phyloP scores from a whole-genome alignment of 768 basidiomycete genomes.

The Pleurotus djamor region DNA sequence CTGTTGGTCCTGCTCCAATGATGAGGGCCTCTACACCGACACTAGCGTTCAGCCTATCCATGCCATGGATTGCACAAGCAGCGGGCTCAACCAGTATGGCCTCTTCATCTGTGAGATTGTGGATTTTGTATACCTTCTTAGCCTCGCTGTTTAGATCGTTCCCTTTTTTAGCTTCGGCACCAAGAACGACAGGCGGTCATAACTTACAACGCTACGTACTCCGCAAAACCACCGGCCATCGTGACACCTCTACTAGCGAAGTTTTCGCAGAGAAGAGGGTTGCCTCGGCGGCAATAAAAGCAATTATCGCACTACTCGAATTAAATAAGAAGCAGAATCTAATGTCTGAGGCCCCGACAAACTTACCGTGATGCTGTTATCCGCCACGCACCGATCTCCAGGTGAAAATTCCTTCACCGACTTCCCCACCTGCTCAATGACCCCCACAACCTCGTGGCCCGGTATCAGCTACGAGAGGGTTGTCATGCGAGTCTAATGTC shows the following conservation, averaged over 20 bases:
- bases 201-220: conserved; percentile 7
- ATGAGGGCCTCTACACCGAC: conserved; percentile 74
- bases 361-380: conserved; percentile 70
- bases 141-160: conserved; percentile 38
- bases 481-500: not conserved
- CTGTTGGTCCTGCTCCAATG: conserved; percentile 76
- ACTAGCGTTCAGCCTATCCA: conserved; percentile 68
- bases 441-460: conserved; percentile 75
- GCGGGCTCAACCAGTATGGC: conserved; percentile 77
- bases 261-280: conserved; percentile 4
- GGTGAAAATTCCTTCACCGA: conserved; percentile 73
- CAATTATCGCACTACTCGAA: conserved; percentile 3
- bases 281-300: conserved; percentile 7
- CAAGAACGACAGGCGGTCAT: not conserved
- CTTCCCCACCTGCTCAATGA: conserved; percentile 71
- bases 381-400: conserved; percentile 85
- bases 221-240: conserved; percentile 6
- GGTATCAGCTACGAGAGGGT: conserved; percentile 53
- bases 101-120: conserved; percentile 75
- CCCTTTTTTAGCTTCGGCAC: too few relatives aligned
- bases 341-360: not conserved
- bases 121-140: conserved; percentile 70
- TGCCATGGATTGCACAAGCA: conserved; percentile 77
- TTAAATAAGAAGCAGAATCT: not conserved
- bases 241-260: conserved; percentile 6